Base-by-base conservation (phyloP, 306 rosid species). In the Crataegus laevigata region DNA sequence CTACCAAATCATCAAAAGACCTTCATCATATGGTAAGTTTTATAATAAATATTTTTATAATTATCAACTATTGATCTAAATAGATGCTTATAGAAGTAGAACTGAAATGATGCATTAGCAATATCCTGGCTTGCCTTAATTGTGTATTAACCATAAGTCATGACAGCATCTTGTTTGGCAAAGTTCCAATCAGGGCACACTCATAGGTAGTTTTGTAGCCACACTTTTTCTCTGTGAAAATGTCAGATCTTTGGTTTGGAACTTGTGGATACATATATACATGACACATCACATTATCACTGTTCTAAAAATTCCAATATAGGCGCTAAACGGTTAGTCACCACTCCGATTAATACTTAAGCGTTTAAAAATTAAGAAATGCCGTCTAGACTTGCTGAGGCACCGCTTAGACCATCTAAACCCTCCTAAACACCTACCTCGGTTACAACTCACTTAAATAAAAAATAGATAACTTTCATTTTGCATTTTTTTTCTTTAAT, bases 21-120 rank as follows among this genome's bases (percentile, higher is more conserved):
- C 90, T 24, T 74, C 82, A 60, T 79, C 63, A 55, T 87, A 50
- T 30, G 90, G 90, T 87, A 77, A 72, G 80, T 52, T 32, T 26
- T 17, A 17, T 14, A 5, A 2, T 40, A 40, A 10, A 40, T 40
- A 21, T 32, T 30, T 13, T 22, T 54, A 10, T 12, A n/a, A n/a
- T 21, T 32, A 32, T 54, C 47, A 18, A n/a, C 59, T 3, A 55
- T 71, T 28, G 32, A 59, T 59, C 65, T 14, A 22, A 14, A n/a
- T 57, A 13, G 50, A 21, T 72, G 25, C 11, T 57, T 55, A 22
- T 55, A n/a, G 50, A 54, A n/a, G 14, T 55, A n/a, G 50, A 54
- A n/a, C 64, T 54, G 12, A 8, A 32, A 14, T 71, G 36, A 22
- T 6, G 47, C 65, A 38, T 34, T 55, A 55, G 9, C 66, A 6